A percentile compares a stretch with the other conserved stretches of the same genome.
Evolutionary conservation across 345 rosid species (phyloP).

Genomic region (Clarkia xantiana): DNA sequence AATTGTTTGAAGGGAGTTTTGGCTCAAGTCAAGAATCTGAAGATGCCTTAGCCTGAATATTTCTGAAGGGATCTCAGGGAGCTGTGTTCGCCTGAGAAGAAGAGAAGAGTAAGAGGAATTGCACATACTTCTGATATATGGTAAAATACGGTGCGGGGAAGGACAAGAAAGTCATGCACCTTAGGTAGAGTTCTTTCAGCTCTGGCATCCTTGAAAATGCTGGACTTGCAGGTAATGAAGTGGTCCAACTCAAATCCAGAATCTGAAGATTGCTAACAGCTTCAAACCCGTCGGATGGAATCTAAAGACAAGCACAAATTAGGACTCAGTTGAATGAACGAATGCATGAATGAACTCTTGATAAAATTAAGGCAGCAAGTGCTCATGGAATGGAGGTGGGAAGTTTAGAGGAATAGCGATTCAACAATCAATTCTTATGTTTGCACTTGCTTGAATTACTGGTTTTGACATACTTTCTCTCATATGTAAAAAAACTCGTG

Average conservation of each 20-base stretch:
- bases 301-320: conserved; percentile 26
- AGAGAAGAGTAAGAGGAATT: conserved; percentile 1
- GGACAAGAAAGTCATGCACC: conserved; percentile 24
- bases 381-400: no score
- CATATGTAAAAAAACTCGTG: no score
- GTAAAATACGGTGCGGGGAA: neutral
- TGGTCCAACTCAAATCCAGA: conserved; percentile 70
- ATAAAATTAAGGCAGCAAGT: no score
- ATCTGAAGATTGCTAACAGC: conserved; percentile 55
- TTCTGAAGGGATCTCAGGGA: conserved; percentile 52
- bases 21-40: conserved; percentile 64
- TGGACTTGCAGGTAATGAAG: conserved; percentile 39
- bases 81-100: conserved; percentile 51
- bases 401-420: no score
- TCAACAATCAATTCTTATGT: no score
- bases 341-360: no score
- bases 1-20: conserved; percentile 56
- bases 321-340: neutral
- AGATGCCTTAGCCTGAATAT: conserved; percentile 44
- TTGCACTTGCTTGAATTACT: no score
- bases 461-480: no score
- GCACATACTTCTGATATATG: neutral
- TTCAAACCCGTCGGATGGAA: conserved; percentile 64
- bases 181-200: conserved; percentile 73
- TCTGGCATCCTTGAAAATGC: conserved; percentile 50